Percentiles rank a stretch among this genome's conserved stretches.
Conservation (phyloP, 2,329 filamentous ascomycete species). For the Fusarium sp. region DNA sequence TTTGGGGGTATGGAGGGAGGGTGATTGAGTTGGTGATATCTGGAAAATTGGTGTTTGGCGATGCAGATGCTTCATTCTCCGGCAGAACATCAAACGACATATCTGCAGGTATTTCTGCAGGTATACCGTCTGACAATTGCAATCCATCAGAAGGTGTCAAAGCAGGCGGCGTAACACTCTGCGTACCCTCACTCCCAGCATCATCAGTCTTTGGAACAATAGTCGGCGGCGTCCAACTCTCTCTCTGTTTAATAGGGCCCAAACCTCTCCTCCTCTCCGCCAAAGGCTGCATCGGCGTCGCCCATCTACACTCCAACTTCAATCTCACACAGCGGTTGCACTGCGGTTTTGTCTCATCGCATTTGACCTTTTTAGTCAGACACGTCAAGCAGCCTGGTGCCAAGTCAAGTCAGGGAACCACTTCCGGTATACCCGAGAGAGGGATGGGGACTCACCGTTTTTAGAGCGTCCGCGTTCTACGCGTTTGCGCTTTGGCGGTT, state of each 20-base stretch:
- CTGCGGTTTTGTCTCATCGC: conserved; percentile 2
- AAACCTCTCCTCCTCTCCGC: conserved; percentile 10
- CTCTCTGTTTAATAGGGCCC: conserved; percentile 9
- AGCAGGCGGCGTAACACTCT: not conserved
- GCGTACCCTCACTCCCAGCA: not conserved
- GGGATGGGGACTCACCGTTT: conserved; percentile 3
- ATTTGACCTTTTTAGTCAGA: conserved; percentile 14
- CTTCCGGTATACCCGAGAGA: not conserved
- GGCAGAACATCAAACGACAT: not conserved
- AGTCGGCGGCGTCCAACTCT: not conserved
- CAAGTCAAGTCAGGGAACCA: not conserved
- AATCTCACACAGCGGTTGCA: conserved; percentile 6
- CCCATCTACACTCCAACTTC: not conserved
- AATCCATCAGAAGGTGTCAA: not conserved
- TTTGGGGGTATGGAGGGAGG: not conserved
- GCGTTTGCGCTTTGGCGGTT: conserved; percentile 5
- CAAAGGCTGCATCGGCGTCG: not conserved
- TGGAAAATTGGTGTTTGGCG: not conserved
- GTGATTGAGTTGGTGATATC: not conserved
- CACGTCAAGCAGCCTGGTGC: conserved; percentile 14
- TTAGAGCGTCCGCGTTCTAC: conserved; percentile 24
- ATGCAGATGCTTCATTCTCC: not conserved
- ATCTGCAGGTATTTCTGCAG: not conserved
- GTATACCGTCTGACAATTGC: not conserved
- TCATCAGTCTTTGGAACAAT: not conserved